phyloP scores from a whole-genome alignment of 192 early-diverging fungal species.

The Coemansia sp. region DNA sequence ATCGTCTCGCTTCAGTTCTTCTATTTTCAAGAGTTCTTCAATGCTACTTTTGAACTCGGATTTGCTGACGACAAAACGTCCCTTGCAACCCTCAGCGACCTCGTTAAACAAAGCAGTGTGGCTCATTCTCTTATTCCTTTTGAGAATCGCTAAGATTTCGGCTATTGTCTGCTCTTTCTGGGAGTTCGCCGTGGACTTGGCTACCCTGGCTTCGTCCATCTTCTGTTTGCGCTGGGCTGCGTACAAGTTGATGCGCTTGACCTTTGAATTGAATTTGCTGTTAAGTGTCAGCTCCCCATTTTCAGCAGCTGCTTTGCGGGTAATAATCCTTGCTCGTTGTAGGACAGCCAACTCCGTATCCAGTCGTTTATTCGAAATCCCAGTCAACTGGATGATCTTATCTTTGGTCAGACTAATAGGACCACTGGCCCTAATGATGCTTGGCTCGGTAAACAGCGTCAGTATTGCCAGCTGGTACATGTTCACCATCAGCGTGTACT shows the following conservation, averaged over 20 bases:
- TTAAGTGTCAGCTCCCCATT: not conserved
- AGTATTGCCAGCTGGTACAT: not conserved
- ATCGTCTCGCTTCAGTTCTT: not conserved
- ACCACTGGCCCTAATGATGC: not conserved
- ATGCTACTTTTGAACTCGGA: not conserved
- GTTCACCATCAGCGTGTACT: not conserved
- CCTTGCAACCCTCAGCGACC: not conserved
- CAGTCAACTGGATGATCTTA: not conserved
- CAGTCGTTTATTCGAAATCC: not conserved
- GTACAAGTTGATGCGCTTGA: not conserved
- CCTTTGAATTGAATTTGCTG: not conserved
- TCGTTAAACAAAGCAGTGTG: not conserved
- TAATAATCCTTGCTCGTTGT: not conserved
- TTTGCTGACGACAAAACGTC: not conserved
- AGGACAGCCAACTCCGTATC: not conserved
- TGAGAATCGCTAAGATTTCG: not conserved
- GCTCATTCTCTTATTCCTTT: not conserved
- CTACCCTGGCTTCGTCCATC: not conserved
- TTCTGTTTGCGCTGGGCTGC: not conserved
- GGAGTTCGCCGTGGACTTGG: not conserved
- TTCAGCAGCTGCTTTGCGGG: not conserved
- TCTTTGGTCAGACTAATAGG: not conserved
- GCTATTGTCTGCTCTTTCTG: not conserved
- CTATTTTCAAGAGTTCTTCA: not conserved
- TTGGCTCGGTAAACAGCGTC: not conserved